Evolutionary conservation across 352 stramenopile species (phyloP).

Genomic region (Globisporangium sylvaticum): DNA sequence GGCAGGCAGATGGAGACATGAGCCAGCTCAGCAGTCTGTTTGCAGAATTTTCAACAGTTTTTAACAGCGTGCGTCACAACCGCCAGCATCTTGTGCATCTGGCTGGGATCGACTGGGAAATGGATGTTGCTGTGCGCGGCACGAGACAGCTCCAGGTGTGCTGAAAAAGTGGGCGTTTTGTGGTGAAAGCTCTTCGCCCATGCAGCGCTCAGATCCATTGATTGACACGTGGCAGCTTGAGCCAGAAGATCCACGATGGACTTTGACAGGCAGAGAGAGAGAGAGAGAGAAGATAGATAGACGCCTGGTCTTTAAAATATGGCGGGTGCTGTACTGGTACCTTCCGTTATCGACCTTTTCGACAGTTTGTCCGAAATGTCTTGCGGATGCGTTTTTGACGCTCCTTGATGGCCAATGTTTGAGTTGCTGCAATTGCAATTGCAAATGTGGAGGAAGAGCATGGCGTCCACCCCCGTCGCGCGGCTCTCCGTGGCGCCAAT

Average conservation of each 20-base stretch:
- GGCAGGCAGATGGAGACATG: neutral
- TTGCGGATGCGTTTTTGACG: neutral
- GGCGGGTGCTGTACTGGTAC: neutral
- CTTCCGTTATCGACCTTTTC: neutral
- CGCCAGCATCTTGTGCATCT: neutral
- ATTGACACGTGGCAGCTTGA: too few relatives aligned
- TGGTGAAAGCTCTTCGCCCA: neutral
- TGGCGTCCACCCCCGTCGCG: constrained; percentile 9
- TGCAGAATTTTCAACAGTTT: neutral
- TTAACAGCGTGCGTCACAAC: neutral
- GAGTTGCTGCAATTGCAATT: neutral
- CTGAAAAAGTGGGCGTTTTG: neutral
- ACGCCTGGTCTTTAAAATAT: neutral
- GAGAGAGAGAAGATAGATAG: too few relatives aligned
- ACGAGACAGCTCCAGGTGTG: neutral
- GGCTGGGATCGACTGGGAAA: neutral
- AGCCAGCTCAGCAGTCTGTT: neutral
- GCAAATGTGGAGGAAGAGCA: constrained; percentile 11
- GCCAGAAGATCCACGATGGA: neutral
- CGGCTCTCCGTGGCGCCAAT: constrained; percentile 18
- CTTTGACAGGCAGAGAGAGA: too few relatives aligned
- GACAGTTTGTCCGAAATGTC: neutral
- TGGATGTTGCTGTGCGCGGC: neutral
- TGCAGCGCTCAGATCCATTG: neutral
- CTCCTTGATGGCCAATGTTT: neutral